Conservation (phyloP, 176 grass and related monocot genomes). For the Zizania latifolia region DNA sequence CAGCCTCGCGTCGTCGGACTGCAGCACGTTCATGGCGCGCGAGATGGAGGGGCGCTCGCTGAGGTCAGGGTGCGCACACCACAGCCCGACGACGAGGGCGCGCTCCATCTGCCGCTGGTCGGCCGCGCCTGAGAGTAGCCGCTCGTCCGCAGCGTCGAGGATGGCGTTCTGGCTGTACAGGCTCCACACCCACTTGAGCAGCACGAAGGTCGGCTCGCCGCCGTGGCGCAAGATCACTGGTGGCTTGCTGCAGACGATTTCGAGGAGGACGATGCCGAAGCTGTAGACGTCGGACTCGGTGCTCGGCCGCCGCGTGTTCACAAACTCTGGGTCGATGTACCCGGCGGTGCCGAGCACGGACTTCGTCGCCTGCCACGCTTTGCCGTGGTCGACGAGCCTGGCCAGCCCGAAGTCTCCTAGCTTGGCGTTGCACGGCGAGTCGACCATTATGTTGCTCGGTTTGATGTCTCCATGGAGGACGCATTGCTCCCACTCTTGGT, state of each 20-base stretch:
- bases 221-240: background rate
- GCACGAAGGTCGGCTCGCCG: background rate
- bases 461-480: background rate
- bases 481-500: background rate
- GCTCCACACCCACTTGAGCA: slow-evolving; percentile 39
- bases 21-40: slow-evolving; percentile 8
- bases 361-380: no score
- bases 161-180: slow-evolving; percentile 5
- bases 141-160: slow-evolving; percentile 34
- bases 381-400: background rate
- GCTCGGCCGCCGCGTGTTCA: no score
- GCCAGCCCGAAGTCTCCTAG: background rate
- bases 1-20: slow-evolving; percentile 21
- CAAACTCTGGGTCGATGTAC: no score
- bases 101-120: slow-evolving; percentile 16
- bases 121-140: background rate
- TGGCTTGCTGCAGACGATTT: slow-evolving; percentile 11
- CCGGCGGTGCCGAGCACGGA: no score
- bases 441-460: background rate
- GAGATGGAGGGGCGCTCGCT: slow-evolving; percentile 17
- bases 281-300: no score
- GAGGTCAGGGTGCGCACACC: slow-evolving; percentile 39
- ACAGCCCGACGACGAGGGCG: slow-evolving; percentile 37
- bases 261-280: no score
- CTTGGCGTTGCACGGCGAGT: background rate